Evolutionary conservation across 495 filamentous ascomycete species (phyloP), one percentile per base, ranked within the genome.

Genomic region (Aspergillus panamensis): DNA sequence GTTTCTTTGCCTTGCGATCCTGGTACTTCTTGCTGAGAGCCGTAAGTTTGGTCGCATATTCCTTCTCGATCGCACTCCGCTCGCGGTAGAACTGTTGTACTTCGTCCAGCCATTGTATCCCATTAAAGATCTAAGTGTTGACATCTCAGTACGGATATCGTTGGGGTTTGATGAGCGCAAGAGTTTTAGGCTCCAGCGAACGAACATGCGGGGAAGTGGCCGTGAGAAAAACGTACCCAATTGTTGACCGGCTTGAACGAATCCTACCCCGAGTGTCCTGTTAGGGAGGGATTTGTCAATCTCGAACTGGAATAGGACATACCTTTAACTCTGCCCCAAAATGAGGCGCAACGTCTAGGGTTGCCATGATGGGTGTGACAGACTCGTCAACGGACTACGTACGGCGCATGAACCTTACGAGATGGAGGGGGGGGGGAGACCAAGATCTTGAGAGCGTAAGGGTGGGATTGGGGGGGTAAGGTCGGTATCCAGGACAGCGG

Each of bases 61-160:
- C 95, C 73, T 96, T 97, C 73, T 99, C 94, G 68, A 97, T 96
- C 16, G 69, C 84, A 62, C 90, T 91, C 52, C 95, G 83, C 72
- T 99, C 94, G 32, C 94, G 87, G 77, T 97, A 99, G 76, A 97
- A 99, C 67, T 88, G 86, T 73, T 97, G 90, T 63, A 97, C 89
- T 66, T 99, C 94, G 64, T 97, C 94, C 48, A 99, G 85, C 92
- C 92, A 97, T 49, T 84, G 76, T 67, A 97, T 95, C 56, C 92
- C 92, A 67, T 87, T 86, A 53, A 84, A 80, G 40, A 96, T 89
- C 83, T 84, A 66, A 59, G 54, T 48, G 57, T 60, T 48, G 31
- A 47, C n/a, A 43, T 45, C 60, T 70, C 60, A 67, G 70, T 73
- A 66, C 32, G 39, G 47, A 39, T 54, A 57, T 52, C 40, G 61